Base-by-base conservation (phyloP, 352 stramenopile genomes). In the Globisporangium yorkense region DNA sequence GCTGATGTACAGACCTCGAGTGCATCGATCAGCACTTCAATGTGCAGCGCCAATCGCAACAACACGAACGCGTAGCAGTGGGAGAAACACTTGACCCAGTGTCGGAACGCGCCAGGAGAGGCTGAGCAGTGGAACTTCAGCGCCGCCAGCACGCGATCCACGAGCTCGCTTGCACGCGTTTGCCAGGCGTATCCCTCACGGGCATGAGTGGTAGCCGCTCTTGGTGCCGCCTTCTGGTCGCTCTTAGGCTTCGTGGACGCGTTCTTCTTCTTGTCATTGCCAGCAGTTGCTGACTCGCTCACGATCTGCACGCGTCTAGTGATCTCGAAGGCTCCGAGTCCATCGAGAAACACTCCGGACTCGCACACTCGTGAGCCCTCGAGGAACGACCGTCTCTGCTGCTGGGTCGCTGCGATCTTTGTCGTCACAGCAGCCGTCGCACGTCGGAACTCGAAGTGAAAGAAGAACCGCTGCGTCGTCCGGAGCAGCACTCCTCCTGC, bases 361-460 rank as follows among this genome's bases (percentile, higher is more conserved):
- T 63, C 44, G 21, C 66, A 16, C 9, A 66, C 46, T 0, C 57
- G 62, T 13, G 60, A 74, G 29, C 57, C 53, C 0, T 20, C 13
- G 12, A 80, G 27, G 47, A 84, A 81, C 2, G 72, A 80, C 18
- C 57, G 57, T 21, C 49, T 68, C 33, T 51, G 56, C n/a, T 57
- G 47, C 18, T 27, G 47, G 3, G 48, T 16, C 27, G 9, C 48
- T 43, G 29, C 37, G 13, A 13, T 27, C 31, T 39, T 20, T 6
- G 35, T 27, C 24, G 12, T 21, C 3, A 12, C 13, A 24, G 27
- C 1, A n/a, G 29, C 48, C 29, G 43, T 49, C 10, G 35, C 40
- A 6, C 18, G 40, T 15, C 21, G 16, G 40, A 21, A 12, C 5
- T 56, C 27, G 50, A 77, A 81, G 48, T 87, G 74, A 51, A 87